Evolutionary conservation across 1,284 basidiomycete species (phyloP), one percentile per base, ranked within the genome.

Genomic region (Termitomyces sp.): DNA sequence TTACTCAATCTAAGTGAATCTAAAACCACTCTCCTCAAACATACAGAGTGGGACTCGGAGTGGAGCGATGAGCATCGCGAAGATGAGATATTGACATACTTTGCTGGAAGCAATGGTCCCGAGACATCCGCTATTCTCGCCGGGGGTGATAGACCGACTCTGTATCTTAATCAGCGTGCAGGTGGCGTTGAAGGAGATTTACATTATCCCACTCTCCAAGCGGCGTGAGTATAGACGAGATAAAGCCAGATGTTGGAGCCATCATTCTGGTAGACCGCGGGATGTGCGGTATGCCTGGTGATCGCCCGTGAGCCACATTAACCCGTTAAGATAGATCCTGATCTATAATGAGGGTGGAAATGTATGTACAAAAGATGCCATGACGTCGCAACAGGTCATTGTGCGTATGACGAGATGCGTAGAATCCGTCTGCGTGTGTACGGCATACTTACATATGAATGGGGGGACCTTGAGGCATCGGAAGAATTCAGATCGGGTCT

Each of bases 151-250:
- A 26, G 18, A 45, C 9, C 9, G 42, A 19, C 24, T n/a, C n/a
- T 49, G 31, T 34, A 46, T 34, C 37, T 21, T 21, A n/a, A 40
- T 31, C 34, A 41, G 31, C 37, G 18, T 13, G 24, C 35, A 10
- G 11, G 39, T 38, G 7, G 18, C 26, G 16, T 13, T 52, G 50
- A 45, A 13, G 10, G 11, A 21, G 26, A 19, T n/a, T 34, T 34
- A 28, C 16, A 21, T 18, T 40, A n/a, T 41, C 13, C 46, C 37
- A 31, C 46, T 43, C 30, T 52, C 26, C 44, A 48, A 39, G 33
- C 18, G 46, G 45, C 51, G 45, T 48, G 51, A 43, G 51, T 47
- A 42, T 10, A 8, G 13, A 37, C n/a, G 5, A 30, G n/a, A 14
- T 18, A 4, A 24, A 41, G 44, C 21, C 10, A 19, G 24, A 37